phyloP scores from a whole-genome alignment of 73 alveolate species.

The Strombidium stylifer region DNA sequence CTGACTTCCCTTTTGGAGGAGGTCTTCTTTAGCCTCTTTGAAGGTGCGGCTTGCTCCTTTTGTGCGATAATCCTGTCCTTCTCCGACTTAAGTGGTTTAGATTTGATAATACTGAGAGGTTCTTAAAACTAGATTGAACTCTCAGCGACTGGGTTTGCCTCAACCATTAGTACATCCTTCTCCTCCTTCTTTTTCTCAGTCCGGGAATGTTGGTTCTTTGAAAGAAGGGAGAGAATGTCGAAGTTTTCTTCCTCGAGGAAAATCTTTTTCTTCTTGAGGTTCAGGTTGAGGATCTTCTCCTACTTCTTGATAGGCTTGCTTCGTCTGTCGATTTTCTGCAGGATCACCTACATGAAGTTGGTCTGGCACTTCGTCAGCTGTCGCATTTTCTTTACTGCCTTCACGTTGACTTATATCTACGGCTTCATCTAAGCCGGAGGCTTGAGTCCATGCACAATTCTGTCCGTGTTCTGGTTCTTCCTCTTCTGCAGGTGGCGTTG shows the following conservation, averaged over 20 bases:
- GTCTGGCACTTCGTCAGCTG: conserved; percentile 23
- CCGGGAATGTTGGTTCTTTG: no score
- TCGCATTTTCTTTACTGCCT: conserved; percentile 28
- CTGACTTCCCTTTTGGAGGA: no score
- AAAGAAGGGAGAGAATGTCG: conserved; percentile 25
- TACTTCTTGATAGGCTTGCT: conserved; percentile 29
- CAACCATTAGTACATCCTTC: no score
- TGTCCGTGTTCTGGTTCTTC: conserved; percentile 35
- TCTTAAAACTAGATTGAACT: no score
- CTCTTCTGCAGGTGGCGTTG: conserved; percentile 14
- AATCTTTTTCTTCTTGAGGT: conserved; percentile 34
- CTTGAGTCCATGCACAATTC: conserved; percentile 12
- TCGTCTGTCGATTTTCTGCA: conserved; percentile 22
- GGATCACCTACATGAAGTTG: conserved; percentile 21
- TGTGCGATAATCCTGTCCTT: no score
- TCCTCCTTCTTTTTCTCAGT: no score
- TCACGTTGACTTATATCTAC: neutral
- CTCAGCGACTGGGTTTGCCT: no score
- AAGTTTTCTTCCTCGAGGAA: conserved; percentile 40
- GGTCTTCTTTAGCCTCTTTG: no score
- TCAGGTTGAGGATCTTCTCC: conserved; percentile 23
- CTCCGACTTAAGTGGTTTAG: no score
- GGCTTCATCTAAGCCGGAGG: no score
- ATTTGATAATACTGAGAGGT: no score
- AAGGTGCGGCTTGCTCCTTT: no score